phyloP scores from a whole-genome alignment of 176 grass and related monocot genomes.

The Cenchrus purpureus region DNA sequence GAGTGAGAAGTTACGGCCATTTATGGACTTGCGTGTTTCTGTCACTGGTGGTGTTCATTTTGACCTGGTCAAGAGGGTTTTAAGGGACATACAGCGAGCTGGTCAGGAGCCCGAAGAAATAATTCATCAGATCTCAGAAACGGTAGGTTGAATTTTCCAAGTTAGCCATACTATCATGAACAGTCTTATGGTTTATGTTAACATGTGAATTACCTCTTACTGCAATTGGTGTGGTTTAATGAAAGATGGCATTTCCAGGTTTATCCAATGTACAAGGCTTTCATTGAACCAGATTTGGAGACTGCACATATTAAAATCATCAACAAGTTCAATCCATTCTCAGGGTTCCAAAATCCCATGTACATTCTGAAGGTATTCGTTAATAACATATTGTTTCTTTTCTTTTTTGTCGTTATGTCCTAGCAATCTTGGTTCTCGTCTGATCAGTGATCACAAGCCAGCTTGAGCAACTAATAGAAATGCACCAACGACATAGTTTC shows the following conservation, averaged over 20 bases:
- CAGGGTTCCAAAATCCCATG: slow-evolving; percentile 97
- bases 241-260: slow-evolving; percentile 56
- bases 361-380: slow-evolving; percentile 87
- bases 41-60: slow-evolving; percentile 98
- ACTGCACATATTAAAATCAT: slow-evolving; percentile 95
- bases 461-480: neutral
- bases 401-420: slow-evolving; percentile 1
- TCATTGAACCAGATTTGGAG: slow-evolving; percentile 93
- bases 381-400: neutral
- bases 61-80: slow-evolving; percentile 96
- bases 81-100: slow-evolving; percentile 97
- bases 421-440: neutral
- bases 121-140: slow-evolving; percentile 98
- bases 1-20: slow-evolving; percentile 78
- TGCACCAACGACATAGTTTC: neutral
- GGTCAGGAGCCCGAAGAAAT: slow-evolving; percentile 98
- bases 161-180: slow-evolving; percentile 15
- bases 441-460: slow-evolving; percentile 1
- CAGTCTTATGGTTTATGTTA: slow-evolving; percentile 20
- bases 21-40: slow-evolving; percentile 93
- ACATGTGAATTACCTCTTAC: neutral
- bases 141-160: slow-evolving; percentile 57
- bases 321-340: slow-evolving; percentile 70
- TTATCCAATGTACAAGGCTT: slow-evolving; percentile 99
- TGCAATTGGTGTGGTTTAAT: slow-evolving; percentile 17